Conservation (phyloP, 2,329 filamentous ascomycete genomes). For the Harringtonia aguacate region DNA sequence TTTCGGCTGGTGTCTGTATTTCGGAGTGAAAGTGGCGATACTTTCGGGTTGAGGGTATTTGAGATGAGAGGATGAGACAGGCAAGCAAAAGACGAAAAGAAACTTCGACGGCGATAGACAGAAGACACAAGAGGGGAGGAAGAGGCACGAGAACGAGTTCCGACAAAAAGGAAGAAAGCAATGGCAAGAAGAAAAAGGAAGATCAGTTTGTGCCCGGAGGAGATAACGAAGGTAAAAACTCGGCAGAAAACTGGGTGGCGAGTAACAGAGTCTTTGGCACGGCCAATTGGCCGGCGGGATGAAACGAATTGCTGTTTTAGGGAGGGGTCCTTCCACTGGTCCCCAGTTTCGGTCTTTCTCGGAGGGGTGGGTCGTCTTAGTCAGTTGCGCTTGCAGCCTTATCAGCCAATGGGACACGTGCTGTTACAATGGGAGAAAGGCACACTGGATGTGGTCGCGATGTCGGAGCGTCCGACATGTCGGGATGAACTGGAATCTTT, state of each 20-base stretch:
- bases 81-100: neutral
- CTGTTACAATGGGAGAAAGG: neutral
- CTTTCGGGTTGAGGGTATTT: too few relatives aligned
- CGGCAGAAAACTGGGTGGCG: slow-evolving; percentile 1
- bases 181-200: neutral
- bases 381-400: neutral
- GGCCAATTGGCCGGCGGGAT: slow-evolving; percentile 4
- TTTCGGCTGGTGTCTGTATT: neutral
- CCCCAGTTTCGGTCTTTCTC: slow-evolving; percentile 1
- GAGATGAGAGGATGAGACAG: neutral
- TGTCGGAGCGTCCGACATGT: too few relatives aligned
- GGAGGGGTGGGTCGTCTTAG: slow-evolving; percentile 1
- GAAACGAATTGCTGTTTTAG: neutral
- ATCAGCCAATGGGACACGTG: neutral
- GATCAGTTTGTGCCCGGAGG: neutral
- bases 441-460: too few relatives aligned
- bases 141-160: neutral
- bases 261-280: neutral
- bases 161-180: neutral
- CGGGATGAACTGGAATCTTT: too few relatives aligned
- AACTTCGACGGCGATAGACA: neutral
- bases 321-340: neutral
- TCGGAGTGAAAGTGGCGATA: neutral
- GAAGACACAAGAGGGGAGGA: neutral
- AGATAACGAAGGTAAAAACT: neutral